These are phyloP conservation scores for Fagopyrum tataricum DNA, from an alignment of 148 eudicot species.

Conservation along the genomic window DNA sequence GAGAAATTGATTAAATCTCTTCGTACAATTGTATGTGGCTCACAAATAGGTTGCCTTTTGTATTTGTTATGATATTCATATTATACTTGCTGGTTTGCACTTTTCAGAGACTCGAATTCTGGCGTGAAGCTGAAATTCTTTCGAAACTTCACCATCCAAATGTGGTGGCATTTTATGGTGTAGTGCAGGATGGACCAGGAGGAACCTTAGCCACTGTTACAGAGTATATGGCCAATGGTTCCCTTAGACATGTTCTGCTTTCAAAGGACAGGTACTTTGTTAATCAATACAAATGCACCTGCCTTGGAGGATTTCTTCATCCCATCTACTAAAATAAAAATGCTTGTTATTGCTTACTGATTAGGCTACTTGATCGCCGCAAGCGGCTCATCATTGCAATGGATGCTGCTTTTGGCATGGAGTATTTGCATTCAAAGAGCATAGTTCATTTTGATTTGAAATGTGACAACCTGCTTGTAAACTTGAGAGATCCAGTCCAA, in stretches of 20 bases:
- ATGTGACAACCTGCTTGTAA: conserved; percentile 32
- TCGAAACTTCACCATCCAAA: conserved; percentile 40
- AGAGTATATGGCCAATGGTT: conserved; percentile 41
- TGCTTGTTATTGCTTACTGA: conserved; percentile 7
- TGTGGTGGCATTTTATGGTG: conserved; percentile 40
- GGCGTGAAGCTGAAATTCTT: conserved; percentile 47
- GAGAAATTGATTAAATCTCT: background rate
- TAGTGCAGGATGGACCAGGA: conserved; percentile 36
- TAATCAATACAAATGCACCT: background rate
- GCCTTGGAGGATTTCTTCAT: background rate
- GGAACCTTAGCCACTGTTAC: conserved; percentile 37
- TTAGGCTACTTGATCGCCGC: conserved; percentile 33
- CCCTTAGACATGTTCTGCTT: conserved; percentile 35
- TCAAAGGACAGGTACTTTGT: conserved; percentile 32
- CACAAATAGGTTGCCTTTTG: too few species aligned
- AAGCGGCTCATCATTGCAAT: conserved; percentile 39
- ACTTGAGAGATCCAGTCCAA: conserved; percentile 35
- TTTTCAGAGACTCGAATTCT: conserved; percentile 33
- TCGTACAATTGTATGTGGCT: too few species aligned
- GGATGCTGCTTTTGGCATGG: conserved; percentile 58
- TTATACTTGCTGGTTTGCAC: background rate
- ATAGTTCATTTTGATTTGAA: conserved; percentile 47
- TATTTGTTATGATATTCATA: background rate
- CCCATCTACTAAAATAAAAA: background rate
- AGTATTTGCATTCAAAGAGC: conserved; percentile 42